phyloP scores from a whole-genome alignment of 495 filamentous ascomycete genomes.

The Trichoderma virens region DNA sequence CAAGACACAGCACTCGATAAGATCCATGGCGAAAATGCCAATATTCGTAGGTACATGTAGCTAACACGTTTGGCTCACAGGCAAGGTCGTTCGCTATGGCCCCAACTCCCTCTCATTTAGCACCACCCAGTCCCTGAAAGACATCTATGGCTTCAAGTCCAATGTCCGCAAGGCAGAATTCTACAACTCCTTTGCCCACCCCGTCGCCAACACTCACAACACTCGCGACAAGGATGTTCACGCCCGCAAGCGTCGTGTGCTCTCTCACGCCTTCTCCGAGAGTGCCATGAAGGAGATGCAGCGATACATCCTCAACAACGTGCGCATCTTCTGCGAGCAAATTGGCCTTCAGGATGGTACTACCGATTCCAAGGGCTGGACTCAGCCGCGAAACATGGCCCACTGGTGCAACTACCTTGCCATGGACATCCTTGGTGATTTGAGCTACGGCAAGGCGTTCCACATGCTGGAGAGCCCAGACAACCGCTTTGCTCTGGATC shows the following conservation, averaged over 20 bases:
- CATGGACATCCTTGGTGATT: slow-evolving; percentile 67
- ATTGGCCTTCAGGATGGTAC: slow-evolving; percentile 32
- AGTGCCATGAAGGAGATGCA: slow-evolving; percentile 49
- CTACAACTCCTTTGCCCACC: slow-evolving; percentile 56
- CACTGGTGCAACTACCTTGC: slow-evolving; percentile 59
- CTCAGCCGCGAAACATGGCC: slow-evolving; percentile 46
- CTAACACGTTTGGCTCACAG: slow-evolving; percentile 16
- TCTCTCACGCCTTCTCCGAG: slow-evolving; percentile 57
- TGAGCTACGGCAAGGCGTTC: slow-evolving; percentile 65
- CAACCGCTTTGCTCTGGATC: slow-evolving; percentile 50
- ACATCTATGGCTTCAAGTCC: slow-evolving; percentile 48
- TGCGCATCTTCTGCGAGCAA: slow-evolving; percentile 42
- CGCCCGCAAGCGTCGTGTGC: slow-evolving; percentile 55
- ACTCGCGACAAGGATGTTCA: slow-evolving; percentile 51
- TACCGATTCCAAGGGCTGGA: slow-evolving; percentile 35
- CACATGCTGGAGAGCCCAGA: slow-evolving; percentile 57
- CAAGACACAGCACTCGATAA: no score
- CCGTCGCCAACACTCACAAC: slow-evolving; percentile 52
- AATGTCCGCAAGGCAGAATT: slow-evolving; percentile 59
- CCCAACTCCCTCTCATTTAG: slow-evolving; percentile 55
- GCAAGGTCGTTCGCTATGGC: slow-evolving; percentile 50
- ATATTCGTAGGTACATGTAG: not conserved
- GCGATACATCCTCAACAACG: slow-evolving; percentile 47
- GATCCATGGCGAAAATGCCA: not conserved
- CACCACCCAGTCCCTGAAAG: slow-evolving; percentile 40